Conservation (phyloP, 2,329 filamentous ascomycete species). For the Fusarium floridanum region DNA sequence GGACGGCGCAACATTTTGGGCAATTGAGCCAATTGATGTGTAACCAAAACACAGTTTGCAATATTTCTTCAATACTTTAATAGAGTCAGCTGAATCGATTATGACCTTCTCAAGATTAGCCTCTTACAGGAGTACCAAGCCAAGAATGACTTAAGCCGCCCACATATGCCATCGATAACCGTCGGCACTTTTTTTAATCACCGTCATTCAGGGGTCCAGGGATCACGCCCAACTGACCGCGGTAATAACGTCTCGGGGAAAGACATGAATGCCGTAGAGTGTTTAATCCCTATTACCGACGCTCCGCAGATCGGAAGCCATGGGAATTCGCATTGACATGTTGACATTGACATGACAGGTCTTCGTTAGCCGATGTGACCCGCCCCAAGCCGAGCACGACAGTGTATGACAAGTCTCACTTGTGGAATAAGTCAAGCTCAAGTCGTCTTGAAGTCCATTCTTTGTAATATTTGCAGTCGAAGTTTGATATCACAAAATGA, state of each 20-base stretch:
- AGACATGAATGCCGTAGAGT: background rate
- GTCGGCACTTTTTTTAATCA: background rate
- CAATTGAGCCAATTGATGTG: background rate
- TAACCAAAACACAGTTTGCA: background rate
- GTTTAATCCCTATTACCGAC: background rate
- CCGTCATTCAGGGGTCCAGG: background rate
- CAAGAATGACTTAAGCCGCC: background rate
- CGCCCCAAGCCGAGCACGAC: background rate
- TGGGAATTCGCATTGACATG: background rate
- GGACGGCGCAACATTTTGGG: background rate
- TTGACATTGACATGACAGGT: background rate
- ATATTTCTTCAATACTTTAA: background rate
- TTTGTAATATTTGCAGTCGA: no score
- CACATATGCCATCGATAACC: background rate
- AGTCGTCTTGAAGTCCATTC: background rate
- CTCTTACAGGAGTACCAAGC: background rate
- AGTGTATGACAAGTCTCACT: background rate
- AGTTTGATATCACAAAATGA: background rate
- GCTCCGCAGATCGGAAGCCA: background rate
- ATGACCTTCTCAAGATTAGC: background rate
- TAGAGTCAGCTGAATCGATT: background rate
- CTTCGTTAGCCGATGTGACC: background rate
- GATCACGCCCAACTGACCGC: background rate
- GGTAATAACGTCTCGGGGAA: background rate
- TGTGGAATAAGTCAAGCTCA: background rate